Conservation (phyloP, 345 rosid genomes). For the Citropsis articulata region DNA sequence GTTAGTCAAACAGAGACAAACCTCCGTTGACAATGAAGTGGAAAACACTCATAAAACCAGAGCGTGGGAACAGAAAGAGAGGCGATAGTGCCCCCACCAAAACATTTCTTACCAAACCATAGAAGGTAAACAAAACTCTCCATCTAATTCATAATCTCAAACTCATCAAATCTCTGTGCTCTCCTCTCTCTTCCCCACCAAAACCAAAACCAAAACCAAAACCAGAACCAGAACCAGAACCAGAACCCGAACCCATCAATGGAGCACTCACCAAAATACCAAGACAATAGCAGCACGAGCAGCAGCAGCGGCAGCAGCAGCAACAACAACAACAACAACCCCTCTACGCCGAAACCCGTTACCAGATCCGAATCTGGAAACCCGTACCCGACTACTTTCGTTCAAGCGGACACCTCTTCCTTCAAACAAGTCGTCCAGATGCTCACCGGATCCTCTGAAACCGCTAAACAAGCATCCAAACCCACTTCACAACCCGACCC, state of each 20-base stretch:
- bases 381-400: slow-evolving; percentile 96
- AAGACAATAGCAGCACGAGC: slow-evolving; percentile 36
- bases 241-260: slow-evolving; percentile 29
- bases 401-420: slow-evolving; percentile 87
- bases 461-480: slow-evolving; percentile 32
- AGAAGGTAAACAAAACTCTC: slow-evolving; percentile 22
- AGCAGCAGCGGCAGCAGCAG: slow-evolving; percentile 32
- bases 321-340: slow-evolving; percentile 30
- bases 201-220: background rate
- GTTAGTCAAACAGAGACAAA: no score
- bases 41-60: background rate
- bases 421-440: slow-evolving; percentile 98
- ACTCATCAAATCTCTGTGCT: slow-evolving; percentile 3
- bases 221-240: background rate
- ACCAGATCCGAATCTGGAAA: slow-evolving; percentile 79
- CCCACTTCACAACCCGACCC: slow-evolving; percentile 39
- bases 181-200: background rate
- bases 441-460: slow-evolving; percentile 89
- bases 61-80: slow-evolving; percentile 9
- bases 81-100: slow-evolving; percentile 39
- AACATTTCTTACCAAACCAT: slow-evolving; percentile 62
- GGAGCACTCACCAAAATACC: slow-evolving; percentile 60
- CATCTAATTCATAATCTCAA: background rate
- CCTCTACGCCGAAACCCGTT: slow-evolving; percentile 44
- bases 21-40: no score